Percentiles rank a stretch among this genome's conserved stretches.
Conservation (phyloP, 2,329 filamentous ascomycete species). For the Monosporascus sp. region DNA sequence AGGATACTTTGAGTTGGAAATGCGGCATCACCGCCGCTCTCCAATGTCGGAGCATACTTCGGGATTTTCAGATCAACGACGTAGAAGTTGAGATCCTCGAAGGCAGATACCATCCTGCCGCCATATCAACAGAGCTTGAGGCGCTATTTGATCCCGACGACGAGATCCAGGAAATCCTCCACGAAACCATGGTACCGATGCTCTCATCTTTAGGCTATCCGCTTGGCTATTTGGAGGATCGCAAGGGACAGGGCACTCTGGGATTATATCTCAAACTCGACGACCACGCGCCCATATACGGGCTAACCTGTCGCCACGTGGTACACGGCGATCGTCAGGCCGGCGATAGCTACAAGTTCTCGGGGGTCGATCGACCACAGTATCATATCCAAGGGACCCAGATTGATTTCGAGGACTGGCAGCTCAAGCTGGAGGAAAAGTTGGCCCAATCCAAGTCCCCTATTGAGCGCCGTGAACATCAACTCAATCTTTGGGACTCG, state of each 20-base stretch:
- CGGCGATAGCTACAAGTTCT: neutral
- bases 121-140: constrained; percentile 1
- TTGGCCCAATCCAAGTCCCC: no score
- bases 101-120: neutral
- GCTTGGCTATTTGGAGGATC: neutral
- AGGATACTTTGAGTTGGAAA: constrained; percentile 3
- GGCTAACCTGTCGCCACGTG: constrained; percentile 5
- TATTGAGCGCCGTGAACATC: no score
- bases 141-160: neutral
- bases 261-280: constrained; percentile 3
- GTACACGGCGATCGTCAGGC: neutral
- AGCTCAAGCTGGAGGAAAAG: no score
- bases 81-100: constrained; percentile 5
- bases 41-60: constrained; percentile 3
- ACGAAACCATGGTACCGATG: neutral
- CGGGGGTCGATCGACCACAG: neutral
- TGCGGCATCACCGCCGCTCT: constrained; percentile 2
- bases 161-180: no score
- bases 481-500: no score
- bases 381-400: neutral
- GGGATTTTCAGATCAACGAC: neutral
- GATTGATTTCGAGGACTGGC: no score
- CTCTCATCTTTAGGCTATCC: neutral
- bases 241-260: neutral
- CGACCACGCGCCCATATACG: constrained; percentile 1